Conservation (phyloP, 2,329 filamentous ascomycete genomes). For the Xylaria hypoxylon region DNA sequence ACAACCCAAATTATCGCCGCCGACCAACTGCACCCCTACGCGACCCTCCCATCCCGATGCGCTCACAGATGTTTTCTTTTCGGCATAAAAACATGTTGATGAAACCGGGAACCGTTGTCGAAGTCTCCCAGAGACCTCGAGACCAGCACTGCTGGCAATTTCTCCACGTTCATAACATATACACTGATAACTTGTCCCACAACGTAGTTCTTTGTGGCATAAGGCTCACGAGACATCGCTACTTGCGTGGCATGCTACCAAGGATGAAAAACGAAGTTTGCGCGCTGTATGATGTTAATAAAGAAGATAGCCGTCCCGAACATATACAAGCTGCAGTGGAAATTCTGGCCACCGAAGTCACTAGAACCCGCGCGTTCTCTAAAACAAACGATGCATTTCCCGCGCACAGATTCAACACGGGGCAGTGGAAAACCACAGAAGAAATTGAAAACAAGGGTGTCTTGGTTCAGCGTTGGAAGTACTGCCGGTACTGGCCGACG, state of each 20-base stretch:
- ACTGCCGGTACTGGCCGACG: constrained; percentile 50
- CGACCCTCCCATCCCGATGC: background rate
- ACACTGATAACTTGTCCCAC: constrained; percentile 9
- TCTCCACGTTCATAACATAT: constrained; percentile 32
- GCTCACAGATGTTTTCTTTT: background rate
- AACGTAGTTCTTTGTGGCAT: constrained; percentile 54
- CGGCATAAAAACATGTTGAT: constrained; percentile 11
- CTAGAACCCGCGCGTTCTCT: constrained; percentile 57
- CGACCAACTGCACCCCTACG: background rate
- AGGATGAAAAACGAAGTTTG: constrained; percentile 58
- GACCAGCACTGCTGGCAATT: constrained; percentile 35
- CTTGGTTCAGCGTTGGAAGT: constrained; percentile 67
- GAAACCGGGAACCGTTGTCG: constrained; percentile 28
- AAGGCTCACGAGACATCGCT: constrained; percentile 50
- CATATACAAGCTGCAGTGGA: constrained; percentile 57
- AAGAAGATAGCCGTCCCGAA: constrained; percentile 50
- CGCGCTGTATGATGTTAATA: constrained; percentile 54
- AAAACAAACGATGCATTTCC: constrained; percentile 68
- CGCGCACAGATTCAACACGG: constrained; percentile 46
- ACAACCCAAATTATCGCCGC: background rate
- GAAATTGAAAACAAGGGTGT: constrained; percentile 49
- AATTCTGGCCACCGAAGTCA: constrained; percentile 54
- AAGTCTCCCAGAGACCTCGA: constrained; percentile 21
- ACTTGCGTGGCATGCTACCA: constrained; percentile 53
- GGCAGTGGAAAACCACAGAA: constrained; percentile 40